These are phyloP conservation scores for Exophiala calicioides DNA, from an alignment of 2,329 filamentous ascomycete genomes.

Conservation along the genomic window DNA sequence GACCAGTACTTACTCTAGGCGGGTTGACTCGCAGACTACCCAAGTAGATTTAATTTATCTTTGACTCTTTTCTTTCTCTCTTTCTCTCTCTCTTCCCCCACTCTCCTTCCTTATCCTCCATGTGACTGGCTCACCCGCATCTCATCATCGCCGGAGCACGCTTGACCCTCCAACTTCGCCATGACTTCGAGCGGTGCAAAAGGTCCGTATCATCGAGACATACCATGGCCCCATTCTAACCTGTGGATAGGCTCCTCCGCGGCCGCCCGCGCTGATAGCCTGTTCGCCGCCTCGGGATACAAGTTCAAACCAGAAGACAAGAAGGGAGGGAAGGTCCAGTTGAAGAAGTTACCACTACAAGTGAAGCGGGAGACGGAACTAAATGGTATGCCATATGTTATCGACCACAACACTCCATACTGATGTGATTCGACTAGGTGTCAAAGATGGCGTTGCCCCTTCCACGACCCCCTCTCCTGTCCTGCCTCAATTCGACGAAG, in stretches of 20 bases:
- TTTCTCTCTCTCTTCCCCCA: too few species aligned
- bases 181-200: conserved; percentile 11
- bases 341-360: conserved; percentile 42
- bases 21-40: too few species aligned
- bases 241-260: conserved; percentile 5
- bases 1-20: too few species aligned
- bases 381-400: conserved; percentile 29
- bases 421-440: conserved; percentile 4
- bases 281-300: conserved; percentile 49
- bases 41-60: too few species aligned
- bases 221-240: neutral
- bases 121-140: too few species aligned
- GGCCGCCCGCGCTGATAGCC: conserved; percentile 28
- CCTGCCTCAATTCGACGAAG: conserved; percentile 67
- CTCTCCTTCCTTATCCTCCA: too few species aligned
- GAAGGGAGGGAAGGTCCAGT: conserved; percentile 47
- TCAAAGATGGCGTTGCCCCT: conserved; percentile 35
- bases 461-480: conserved; percentile 42
- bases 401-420: neutral
- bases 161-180: neutral
- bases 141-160: too few species aligned
- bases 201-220: conserved; percentile 4
- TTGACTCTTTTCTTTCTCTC: too few species aligned
- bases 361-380: conserved; percentile 40
- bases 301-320: conserved; percentile 48